phyloP scores from a whole-genome alignment of 768 basidiomycete species.

The Pleurotus salmoneostramineus region DNA sequence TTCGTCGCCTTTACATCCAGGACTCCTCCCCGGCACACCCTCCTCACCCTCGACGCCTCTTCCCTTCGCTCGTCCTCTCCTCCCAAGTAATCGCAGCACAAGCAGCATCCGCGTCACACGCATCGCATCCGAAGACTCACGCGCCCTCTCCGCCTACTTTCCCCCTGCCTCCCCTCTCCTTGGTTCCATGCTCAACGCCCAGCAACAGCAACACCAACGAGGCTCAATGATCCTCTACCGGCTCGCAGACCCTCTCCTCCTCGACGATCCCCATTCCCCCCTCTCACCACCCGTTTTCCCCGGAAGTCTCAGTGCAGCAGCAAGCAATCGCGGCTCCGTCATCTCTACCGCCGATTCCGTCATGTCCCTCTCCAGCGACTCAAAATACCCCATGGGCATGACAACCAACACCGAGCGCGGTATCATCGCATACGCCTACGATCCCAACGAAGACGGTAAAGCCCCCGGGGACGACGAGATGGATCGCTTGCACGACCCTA shows the following conservation, averaged over 20 bases:
- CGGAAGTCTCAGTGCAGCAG: background rate
- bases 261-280: constrained; percentile 7
- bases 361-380: constrained; percentile 10
- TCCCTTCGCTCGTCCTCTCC: background rate
- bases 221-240: constrained; percentile 24
- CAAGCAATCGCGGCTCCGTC: constrained; percentile 11
- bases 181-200: background rate
- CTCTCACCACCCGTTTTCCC: constrained; percentile 14
- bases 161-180: background rate
- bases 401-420: constrained; percentile 16
- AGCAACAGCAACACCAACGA: background rate
- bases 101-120: constrained; percentile 3
- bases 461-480: constrained; percentile 47
- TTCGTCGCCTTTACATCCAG: constrained; percentile 1
- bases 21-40: background rate
- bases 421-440: constrained; percentile 63
- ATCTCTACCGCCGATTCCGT: constrained; percentile 13
- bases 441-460: constrained; percentile 37
- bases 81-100: background rate
- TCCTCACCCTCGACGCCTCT: background rate
- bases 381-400: constrained; percentile 7
- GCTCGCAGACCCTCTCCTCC: constrained; percentile 15
- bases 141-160: constrained; percentile 3
- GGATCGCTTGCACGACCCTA: constrained; percentile 55
- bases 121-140: constrained; percentile 4